Evolutionary conservation across 768 basidiomycete genomes (phyloP), one percentile per base, ranked within the genome.

Genomic region (Ramaria sp.): DNA sequence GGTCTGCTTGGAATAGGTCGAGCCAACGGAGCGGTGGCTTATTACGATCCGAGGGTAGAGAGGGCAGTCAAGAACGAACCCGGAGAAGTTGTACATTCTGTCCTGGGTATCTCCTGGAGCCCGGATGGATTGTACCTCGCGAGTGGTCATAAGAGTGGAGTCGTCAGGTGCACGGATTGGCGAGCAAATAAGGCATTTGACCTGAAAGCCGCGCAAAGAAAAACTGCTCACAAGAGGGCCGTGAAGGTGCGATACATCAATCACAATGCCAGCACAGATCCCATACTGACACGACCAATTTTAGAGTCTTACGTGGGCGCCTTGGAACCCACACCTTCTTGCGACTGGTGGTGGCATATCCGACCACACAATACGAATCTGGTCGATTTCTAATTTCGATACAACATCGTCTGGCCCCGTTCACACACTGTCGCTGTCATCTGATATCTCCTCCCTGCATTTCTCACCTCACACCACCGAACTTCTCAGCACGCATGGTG

Each of bases 121-220:
- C 67, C 75, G 1, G 93, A 94, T 62, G 91, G 93, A 0, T 86
- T 91, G 68, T 73, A 95, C 19, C 76, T 99, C 22, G 95, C 95
- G 0, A 91, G 89, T 62, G 95, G 95, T 1, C 94, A 92, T 0
- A 95, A 97, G 65, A 95, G 97, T 69, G 96, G 97, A 61, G 92
- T 96, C 19, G 92, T 97, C 4, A 34, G 34, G 13, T 52, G 51
- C 20, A 52, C 34, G 51, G 51, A 52, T 39, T 52, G 51, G 51
- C 20, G 51, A 24, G 37, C 51, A 37, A 34, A 52, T 31, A 52
- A 52, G n/a, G 19, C 37, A 12, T 39, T 52, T 22, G 51, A 52
- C 15, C 20, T 52, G 12, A 34, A 52, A 22, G 9, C 48, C 7
- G 30, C 37, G 17, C 73, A 71, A 71, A 70, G 39, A 75, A 76